Base-by-base conservation (phyloP, 108 stramenopile species). In the Ochromonas danica region DNA sequence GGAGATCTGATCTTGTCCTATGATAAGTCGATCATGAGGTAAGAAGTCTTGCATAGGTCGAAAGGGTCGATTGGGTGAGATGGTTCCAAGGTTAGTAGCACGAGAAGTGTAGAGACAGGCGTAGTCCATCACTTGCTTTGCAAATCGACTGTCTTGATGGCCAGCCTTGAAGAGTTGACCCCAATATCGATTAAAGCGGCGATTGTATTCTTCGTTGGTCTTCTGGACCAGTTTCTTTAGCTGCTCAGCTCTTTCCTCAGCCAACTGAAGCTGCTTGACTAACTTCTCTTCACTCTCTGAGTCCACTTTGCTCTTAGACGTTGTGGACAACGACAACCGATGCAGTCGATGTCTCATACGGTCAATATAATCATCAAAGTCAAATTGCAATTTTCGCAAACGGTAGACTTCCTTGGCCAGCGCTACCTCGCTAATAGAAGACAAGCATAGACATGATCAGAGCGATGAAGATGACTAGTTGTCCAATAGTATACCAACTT, bases 81-180 rank as follows among this genome's bases (percentile, higher is more conserved):
- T 22, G 6, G 22, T 14, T 22, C 45, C 45, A 74, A 97, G 85
- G 80, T 97, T 97, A 43, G 92, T 90, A 0, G 96, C 96, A 78
- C 88, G 89, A 43, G 89, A 87, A 22, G 94, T 97, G 86, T 97
- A 97, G 1, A 95, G 78, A 75, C 96, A 97, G 14, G 96, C 93
- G 80, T 97, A 97, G 85, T 93, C 45, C 93, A 93, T 40, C 14
- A 80, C 84, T 80, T 85, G 85, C 71, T 91, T 93, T 1, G 94
- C 93, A 82, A 97, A 95, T 0, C 95, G 86, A 45, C 93, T 94
- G 82, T 93, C 93, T 88, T 97, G 94, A 83, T 95, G 93, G 30
- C 96, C 96, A 39, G 94, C 91, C 86, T 92, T 87, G 80, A 94
- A 95, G 1, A 81, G 82, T 45, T 81, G 80, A 17, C 82, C 79